Evolutionary conservation across 305 asterid species (phyloP).

Genomic region (Fraxinus angustifolia): DNA sequence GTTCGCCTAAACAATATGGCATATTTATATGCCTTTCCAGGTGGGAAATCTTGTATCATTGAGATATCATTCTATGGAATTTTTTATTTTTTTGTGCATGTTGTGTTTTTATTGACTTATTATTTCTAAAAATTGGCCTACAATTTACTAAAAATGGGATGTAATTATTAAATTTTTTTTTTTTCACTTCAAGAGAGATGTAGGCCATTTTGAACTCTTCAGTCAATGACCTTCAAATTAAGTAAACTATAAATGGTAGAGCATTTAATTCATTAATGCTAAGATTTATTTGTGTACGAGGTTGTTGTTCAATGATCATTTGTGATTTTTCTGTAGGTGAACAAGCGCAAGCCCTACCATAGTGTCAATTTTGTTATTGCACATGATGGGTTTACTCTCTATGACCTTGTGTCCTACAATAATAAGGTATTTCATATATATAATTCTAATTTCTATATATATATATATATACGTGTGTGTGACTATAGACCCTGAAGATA

Average conservation of each 20-base stretch:
- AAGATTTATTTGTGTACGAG: slow-evolving; percentile 11
- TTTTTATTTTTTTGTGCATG: neutral
- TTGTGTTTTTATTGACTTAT: neutral
- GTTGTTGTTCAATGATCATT: slow-evolving; percentile 10
- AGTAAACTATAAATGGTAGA: neutral
- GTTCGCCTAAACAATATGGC: neutral
- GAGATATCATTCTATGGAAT: neutral
- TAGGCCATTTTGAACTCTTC: neutral
- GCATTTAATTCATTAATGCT: slow-evolving; percentile 1
- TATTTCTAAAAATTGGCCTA: neutral
- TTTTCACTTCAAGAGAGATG: neutral
- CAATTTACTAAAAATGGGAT: neutral
- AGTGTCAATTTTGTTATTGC: slow-evolving; percentile 85
- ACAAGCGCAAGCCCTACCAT: slow-evolving; percentile 86
- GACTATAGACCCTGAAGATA: neutral
- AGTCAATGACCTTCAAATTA: neutral
- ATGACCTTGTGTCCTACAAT: slow-evolving; percentile 90
- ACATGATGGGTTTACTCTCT: slow-evolving; percentile 90
- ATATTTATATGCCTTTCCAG: neutral
- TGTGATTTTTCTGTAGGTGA: slow-evolving; percentile 44
- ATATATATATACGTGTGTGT: neutral
- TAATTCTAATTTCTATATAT: too few species aligned
- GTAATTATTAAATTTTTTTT: neutral
- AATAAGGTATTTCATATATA: slow-evolving; percentile 52
- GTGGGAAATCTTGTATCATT: neutral